These are phyloP conservation scores for Ceratocystis lukuohia DNA, from an alignment of 2,329 filamentous ascomycete species.

Conservation along the genomic window DNA sequence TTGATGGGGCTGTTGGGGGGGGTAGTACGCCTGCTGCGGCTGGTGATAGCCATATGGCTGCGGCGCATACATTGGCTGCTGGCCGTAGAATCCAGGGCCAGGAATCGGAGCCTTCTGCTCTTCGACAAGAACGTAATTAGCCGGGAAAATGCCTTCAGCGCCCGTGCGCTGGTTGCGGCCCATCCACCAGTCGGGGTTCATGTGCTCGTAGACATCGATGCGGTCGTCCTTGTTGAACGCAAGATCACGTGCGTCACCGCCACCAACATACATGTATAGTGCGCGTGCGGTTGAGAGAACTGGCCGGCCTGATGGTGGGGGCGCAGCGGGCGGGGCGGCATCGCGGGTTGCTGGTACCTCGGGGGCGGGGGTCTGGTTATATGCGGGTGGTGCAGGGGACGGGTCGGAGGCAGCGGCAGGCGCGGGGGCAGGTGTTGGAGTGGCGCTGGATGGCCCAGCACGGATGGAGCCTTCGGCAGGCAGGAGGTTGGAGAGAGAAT, in stretches of 20 bases:
- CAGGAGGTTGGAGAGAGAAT: conserved; percentile 59
- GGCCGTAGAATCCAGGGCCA: conserved; percentile 5
- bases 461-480: conserved; percentile 55
- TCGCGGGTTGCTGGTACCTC: conserved; percentile 30
- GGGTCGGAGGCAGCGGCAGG: conserved; percentile 25
- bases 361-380: conserved; percentile 35
- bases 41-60: conserved; percentile 26
- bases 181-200: conserved; percentile 97
- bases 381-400: conserved; percentile 36
- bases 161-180: conserved; percentile 73
- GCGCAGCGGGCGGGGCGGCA: conserved; percentile 16
- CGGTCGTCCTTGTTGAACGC: conserved; percentile 68
- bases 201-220: conserved; percentile 73
- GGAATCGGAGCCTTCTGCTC: conserved; percentile 45
- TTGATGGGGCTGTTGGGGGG: not conserved
- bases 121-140: conserved; percentile 61
- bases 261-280: conserved; percentile 63
- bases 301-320: conserved; percentile 30
- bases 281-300: conserved; percentile 63
- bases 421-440: conserved; percentile 25
- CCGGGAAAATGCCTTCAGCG: conserved; percentile 86
- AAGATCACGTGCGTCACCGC: conserved; percentile 67
- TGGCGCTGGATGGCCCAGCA: conserved; percentile 31
- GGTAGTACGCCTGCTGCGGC: conserved; percentile 24
- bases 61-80: conserved; percentile 21